phyloP scores from a whole-genome alignment of 2,329 filamentous ascomycete genomes.

The Aspergillus sp. region DNA sequence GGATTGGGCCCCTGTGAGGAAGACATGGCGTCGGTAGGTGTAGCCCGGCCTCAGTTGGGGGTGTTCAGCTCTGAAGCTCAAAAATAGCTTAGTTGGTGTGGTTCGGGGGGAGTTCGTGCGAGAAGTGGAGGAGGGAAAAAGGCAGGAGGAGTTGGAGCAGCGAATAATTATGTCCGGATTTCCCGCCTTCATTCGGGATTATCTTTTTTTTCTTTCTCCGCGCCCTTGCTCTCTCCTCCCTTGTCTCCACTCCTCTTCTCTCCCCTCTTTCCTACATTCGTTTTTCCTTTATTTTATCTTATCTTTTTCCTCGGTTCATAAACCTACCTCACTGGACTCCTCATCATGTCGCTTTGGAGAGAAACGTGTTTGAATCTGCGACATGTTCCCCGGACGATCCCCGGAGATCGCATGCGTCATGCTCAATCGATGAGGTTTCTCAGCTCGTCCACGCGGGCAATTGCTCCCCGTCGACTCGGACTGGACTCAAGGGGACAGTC shows the following conservation, averaged over 20 bases:
- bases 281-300: neutral
- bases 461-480: slow-evolving; percentile 12
- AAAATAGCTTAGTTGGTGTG: neutral
- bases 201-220: slow-evolving; percentile 1
- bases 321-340: neutral
- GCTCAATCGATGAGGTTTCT: slow-evolving; percentile 31
- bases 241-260: slow-evolving; percentile 4
- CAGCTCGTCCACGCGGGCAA: slow-evolving; percentile 23
- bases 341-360: slow-evolving; percentile 34
- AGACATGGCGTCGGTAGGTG: slow-evolving; percentile 29
- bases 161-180: slow-evolving; percentile 15
- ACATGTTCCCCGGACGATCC: slow-evolving; percentile 55
- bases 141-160: neutral
- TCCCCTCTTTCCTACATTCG: neutral
- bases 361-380: slow-evolving; percentile 34
- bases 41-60: neutral
- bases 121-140: slow-evolving; percentile 3
- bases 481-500: slow-evolving; percentile 13
- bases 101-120: neutral
- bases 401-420: slow-evolving; percentile 50
- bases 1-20: slow-evolving; percentile 57
- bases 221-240: neutral
- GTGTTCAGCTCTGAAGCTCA: neutral
- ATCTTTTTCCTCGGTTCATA: slow-evolving; percentile 5
- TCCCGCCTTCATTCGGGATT: slow-evolving; percentile 19